Evolutionary conservation across 2,329 filamentous ascomycete genomes (phyloP).

Genomic region (Penicillium sp.): DNA sequence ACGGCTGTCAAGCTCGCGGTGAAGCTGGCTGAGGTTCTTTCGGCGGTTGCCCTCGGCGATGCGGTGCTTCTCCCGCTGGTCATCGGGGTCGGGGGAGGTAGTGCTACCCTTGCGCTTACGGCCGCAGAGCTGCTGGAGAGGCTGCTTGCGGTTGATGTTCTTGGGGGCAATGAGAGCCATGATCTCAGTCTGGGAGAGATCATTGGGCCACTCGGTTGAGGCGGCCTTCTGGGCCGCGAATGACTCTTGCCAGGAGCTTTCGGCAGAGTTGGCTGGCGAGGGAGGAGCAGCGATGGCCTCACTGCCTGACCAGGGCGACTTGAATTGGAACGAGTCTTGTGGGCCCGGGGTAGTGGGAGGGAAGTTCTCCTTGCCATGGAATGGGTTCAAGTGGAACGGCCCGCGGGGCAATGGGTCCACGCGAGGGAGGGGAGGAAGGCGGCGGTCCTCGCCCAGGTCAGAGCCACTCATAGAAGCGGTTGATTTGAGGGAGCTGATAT

Average conservation of each 20-base stretch:
- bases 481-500: slow-evolving; percentile 20
- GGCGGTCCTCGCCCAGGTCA: slow-evolving; percentile 36
- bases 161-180: slow-evolving; percentile 37
- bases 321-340: slow-evolving; percentile 37
- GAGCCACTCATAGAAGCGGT: slow-evolving; percentile 19
- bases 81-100: slow-evolving; percentile 33
- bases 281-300: slow-evolving; percentile 36
- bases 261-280: slow-evolving; percentile 40
- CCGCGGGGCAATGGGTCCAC: slow-evolving; percentile 40
- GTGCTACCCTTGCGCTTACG: slow-evolving; percentile 40
- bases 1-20: slow-evolving; percentile 39
- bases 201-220: slow-evolving; percentile 33
- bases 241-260: slow-evolving; percentile 38
- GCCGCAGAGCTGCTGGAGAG: slow-evolving; percentile 41
- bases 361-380: slow-evolving; percentile 30
- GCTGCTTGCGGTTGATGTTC: slow-evolving; percentile 40
- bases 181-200: slow-evolving; percentile 35
- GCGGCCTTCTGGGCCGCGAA: slow-evolving; percentile 30
- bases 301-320: slow-evolving; percentile 30
- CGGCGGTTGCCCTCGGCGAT: slow-evolving; percentile 43
- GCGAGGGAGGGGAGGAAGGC: slow-evolving; percentile 39
- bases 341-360: slow-evolving; percentile 34
- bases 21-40: slow-evolving; percentile 42
- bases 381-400: slow-evolving; percentile 35
- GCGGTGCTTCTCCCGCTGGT: slow-evolving; percentile 43